Evolutionary conservation across 441 rosid genomes (phyloP).

Genomic region (Brassica hybrid): DNA sequence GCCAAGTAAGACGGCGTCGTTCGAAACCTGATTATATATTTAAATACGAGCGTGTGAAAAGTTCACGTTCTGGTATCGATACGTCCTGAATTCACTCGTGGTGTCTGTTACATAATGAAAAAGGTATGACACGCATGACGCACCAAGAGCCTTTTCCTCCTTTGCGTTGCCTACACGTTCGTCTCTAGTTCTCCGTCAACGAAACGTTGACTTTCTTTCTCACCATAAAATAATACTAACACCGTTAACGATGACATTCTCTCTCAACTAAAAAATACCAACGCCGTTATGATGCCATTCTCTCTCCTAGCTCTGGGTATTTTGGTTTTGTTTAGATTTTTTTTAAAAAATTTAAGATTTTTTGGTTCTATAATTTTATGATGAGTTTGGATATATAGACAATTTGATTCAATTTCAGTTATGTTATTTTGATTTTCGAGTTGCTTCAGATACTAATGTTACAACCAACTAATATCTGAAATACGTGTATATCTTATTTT

Average conservation of each 20-base stretch:
- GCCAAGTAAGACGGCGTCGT: background rate
- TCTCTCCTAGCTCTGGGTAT: background rate
- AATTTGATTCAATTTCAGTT: too few species aligned
- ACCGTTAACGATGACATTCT: slow-evolving; percentile 43
- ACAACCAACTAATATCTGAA: too few species aligned
- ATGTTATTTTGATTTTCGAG: too few species aligned
- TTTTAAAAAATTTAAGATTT: too few species aligned
- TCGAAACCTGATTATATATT: background rate
- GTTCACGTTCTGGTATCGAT: background rate
- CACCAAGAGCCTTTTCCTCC: slow-evolving; percentile 21
- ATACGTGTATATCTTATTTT: too few species aligned
- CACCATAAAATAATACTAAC: slow-evolving; percentile 30
- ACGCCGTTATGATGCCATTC: slow-evolving; percentile 46
- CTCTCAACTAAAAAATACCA: slow-evolving; percentile 12
- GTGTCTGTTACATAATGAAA: background rate
- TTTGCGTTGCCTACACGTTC: slow-evolving; percentile 42
- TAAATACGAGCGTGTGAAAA: background rate
- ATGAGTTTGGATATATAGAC: too few species aligned
- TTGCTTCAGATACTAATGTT: too few species aligned
- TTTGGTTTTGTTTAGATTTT: too few species aligned
- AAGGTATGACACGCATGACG: slow-evolving; percentile 21
- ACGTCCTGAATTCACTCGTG: background rate
- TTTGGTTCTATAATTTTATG: too few species aligned
- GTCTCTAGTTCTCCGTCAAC: slow-evolving; percentile 28
- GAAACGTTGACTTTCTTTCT: slow-evolving; percentile 1